Evolutionary conservation across 1,139 yeast species (phyloP).

Genomic region (Blastobotrys serpentis): DNA sequence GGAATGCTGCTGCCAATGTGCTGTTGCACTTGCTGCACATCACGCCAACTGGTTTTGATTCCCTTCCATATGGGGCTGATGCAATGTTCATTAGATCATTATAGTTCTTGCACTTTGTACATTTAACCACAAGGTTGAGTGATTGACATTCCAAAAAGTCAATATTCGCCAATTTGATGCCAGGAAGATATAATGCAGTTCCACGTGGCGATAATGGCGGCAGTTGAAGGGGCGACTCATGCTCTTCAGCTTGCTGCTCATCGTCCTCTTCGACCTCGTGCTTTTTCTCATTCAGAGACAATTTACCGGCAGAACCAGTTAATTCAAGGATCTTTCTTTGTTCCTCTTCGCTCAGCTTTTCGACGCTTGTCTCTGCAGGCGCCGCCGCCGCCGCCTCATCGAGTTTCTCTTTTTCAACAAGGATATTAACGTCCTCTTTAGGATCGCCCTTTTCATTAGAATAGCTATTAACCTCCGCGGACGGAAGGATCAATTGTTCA

Average conservation of each 20-base stretch:
- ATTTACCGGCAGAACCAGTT: slow-evolving; percentile 3
- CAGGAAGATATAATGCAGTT: slow-evolving; percentile 37
- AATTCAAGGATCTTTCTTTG: slow-evolving; percentile 1
- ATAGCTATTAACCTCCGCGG: slow-evolving; percentile 11
- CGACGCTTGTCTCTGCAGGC: neutral
- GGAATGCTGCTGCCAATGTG: slow-evolving; percentile 38
- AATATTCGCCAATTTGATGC: slow-evolving; percentile 35
- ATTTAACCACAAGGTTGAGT: slow-evolving; percentile 39
- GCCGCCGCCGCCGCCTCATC: slow-evolving; percentile 4
- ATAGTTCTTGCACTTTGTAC: slow-evolving; percentile 40
- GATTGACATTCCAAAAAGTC: slow-evolving; percentile 39
- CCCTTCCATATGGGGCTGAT: slow-evolving; percentile 41
- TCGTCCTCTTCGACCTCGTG: slow-evolving; percentile 13
- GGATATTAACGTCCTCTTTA: slow-evolving; percentile 15
- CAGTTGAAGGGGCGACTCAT: slow-evolving; percentile 13
- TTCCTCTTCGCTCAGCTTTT: slow-evolving; percentile 3
- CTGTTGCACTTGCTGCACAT: slow-evolving; percentile 40
- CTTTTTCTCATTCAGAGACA: slow-evolving; percentile 9
- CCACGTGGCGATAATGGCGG: slow-evolving; percentile 34
- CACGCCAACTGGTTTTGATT: slow-evolving; percentile 36
- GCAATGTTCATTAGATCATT: slow-evolving; percentile 37
- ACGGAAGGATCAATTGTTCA: slow-evolving; percentile 26
- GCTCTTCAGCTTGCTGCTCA: slow-evolving; percentile 13
- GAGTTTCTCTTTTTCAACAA: slow-evolving; percentile 22
- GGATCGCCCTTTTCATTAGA: slow-evolving; percentile 13